These are phyloP conservation scores for Parietichytrium sp. DNA, from an alignment of 108 stramenopile genomes.

Conservation along the genomic window DNA sequence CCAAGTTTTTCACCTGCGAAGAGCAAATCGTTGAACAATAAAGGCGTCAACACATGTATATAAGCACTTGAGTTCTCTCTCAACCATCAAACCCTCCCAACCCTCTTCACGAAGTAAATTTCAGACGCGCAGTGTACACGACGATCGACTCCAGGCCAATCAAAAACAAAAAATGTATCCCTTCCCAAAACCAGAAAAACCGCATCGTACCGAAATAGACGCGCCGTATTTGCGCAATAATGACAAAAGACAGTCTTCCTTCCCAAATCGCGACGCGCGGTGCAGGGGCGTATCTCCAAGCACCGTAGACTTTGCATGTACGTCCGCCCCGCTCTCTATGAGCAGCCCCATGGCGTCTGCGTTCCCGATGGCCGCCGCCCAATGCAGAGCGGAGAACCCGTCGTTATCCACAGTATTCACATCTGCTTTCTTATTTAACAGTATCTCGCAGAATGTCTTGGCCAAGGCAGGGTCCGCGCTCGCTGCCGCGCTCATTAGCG, in stretches of 20 bases:
- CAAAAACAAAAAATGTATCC: no score
- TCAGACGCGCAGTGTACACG: no score
- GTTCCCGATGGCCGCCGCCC: conserved; percentile 36
- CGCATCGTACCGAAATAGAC: not conserved
- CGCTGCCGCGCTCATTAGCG: conserved; percentile 32
- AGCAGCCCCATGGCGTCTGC: not conserved
- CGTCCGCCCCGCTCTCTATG: not conserved
- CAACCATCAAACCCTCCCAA: no score
- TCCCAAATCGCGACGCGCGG: conserved; percentile 3
- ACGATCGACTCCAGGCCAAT: no score
- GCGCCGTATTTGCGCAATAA: not conserved
- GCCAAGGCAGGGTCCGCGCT: not conserved
- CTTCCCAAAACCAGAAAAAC: no score
- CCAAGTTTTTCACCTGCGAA: no score
- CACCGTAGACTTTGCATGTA: not conserved
- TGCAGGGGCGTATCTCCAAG: conserved; percentile 33
- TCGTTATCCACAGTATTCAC: not conserved
- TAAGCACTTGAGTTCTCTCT: no score
- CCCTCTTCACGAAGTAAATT: no score
- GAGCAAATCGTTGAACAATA: no score
- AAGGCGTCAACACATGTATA: no score
- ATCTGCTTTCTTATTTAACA: not conserved
- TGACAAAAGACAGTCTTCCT: not conserved
- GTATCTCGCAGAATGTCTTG: not conserved
- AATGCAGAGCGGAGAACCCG: conserved; percentile 27